Conservation (phyloP, 345 rosid genomes). For the Noccaea caerulescens region DNA sequence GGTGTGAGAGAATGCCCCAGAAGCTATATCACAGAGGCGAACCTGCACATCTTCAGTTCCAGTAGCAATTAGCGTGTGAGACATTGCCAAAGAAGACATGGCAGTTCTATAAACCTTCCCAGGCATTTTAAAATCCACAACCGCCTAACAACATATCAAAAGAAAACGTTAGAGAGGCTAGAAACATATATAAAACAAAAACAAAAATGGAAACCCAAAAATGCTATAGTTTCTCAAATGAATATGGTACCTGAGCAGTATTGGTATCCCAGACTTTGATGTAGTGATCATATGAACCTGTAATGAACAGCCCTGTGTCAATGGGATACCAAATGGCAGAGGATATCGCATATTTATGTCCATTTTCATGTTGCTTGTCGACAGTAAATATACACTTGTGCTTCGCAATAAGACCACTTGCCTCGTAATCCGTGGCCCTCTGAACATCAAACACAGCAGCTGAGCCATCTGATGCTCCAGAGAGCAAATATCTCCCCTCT, state of each 20-base stretch:
- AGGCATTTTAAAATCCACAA: constrained; percentile 88
- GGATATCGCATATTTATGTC: constrained; percentile 77
- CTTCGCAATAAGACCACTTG: constrained; percentile 70
- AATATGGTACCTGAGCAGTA: constrained; percentile 61
- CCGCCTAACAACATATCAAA: constrained; percentile 53
- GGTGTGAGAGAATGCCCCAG: constrained; percentile 89
- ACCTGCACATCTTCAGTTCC: constrained; percentile 98
- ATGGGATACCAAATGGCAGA: constrained; percentile 94
- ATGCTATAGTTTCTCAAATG: not conserved
- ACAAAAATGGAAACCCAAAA: not conserved
- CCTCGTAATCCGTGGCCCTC: constrained; percentile 62
- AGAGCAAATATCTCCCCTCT: constrained; percentile 81
- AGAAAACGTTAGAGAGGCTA: constrained; percentile 9
- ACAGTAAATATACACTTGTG: constrained; percentile 69
- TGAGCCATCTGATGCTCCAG: constrained; percentile 89
- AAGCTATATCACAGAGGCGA: constrained; percentile 91
- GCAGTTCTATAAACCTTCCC: constrained; percentile 92
- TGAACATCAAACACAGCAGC: constrained; percentile 80
- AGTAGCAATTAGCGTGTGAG: constrained; percentile 90
- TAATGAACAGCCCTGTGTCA: constrained; percentile 89
- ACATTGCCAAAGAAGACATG: constrained; percentile 83
- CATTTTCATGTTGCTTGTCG: constrained; percentile 77
- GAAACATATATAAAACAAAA: not conserved
- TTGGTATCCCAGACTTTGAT: constrained; percentile 97
- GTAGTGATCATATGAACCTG: constrained; percentile 82